Evolutionary conservation across 2,329 filamentous ascomycete species (phyloP), one percentile per base, ranked within the genome.

Genomic region (Colletotrichum spaethianum): DNA sequence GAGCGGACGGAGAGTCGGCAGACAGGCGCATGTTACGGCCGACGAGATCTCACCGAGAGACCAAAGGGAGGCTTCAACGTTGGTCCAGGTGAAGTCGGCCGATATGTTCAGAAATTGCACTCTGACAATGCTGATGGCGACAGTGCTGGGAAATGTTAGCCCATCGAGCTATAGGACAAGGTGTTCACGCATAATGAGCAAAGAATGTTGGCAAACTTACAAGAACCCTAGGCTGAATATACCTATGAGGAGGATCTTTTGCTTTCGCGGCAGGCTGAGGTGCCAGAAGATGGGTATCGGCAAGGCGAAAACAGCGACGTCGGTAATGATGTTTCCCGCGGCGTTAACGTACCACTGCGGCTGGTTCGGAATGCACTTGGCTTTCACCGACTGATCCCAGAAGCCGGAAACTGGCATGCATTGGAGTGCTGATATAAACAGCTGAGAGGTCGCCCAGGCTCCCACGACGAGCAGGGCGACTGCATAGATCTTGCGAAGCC

Each of bases 191-290:
- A 48, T 18, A 28, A 42, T 31, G 12, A 23, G 14, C 31, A 3
- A 46, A 12, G 4, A 38, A 16, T 12, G 71, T 26, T 4, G 31
- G n/a, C 16, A n/a, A 23, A 72, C 77, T 69, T 62, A 77, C 78
- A 79, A 74, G 60, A 79, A 77, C 3, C 78, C 78, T 20, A 79
- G 75, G 26, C 74, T 75, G 60, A 80, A 80, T 26, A 79, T 76
- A 9, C 74, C 74, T 12, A 78, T 52, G 3, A 80, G 74, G n/a
- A 78, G 56, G 1, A 74, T 23, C 62, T 77, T 78, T 40, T 79
- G 77, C 26, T 60, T 61, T 23, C 23, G 53, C 0, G 75, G 70
- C 16, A 79, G 68, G 36, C 75, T 76, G 42, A 80, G 74, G 3
- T 72, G 63, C 60, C 74, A 71, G 40, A 80, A 73, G 4, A 76